phyloP scores from a whole-genome alignment of 768 basidiomycete genomes.

The Russula sp. region DNA sequence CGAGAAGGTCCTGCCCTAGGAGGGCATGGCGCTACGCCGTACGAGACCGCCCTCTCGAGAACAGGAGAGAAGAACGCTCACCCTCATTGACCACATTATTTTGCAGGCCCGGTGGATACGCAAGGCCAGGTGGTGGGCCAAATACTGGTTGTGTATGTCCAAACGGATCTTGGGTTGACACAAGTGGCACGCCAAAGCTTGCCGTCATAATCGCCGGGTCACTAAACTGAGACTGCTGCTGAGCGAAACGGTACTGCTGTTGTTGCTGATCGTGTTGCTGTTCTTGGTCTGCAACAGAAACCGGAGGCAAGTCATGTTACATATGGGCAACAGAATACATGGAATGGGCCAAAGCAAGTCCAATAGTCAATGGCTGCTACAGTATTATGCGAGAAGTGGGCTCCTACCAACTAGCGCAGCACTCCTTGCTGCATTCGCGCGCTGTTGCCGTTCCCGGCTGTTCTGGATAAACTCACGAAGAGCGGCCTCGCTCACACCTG shows the following conservation, averaged over 20 bases:
- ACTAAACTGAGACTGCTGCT: constrained; percentile 14
- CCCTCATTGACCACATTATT: constrained; percentile 23
- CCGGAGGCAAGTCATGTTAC: constrained; percentile 22
- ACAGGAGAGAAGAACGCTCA: constrained; percentile 8
- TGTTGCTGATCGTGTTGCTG: constrained; percentile 28
- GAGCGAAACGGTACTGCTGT: constrained; percentile 28
- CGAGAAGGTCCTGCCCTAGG: constrained; percentile 3
- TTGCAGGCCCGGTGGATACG: constrained; percentile 33
- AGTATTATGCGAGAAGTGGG: constrained; percentile 36
- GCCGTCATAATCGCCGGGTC: constrained; percentile 19
- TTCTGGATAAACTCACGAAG: constrained; percentile 69
- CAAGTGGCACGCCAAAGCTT: constrained; percentile 8
- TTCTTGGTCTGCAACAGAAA: constrained; percentile 29
- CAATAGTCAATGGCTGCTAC: constrained; percentile 26
- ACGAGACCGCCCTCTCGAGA: constrained; percentile 1
- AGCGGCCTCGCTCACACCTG: constrained; percentile 61
- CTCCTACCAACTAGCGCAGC: constrained; percentile 41
- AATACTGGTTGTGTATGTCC: constrained; percentile 10
- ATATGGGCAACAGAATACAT: constrained; percentile 24
- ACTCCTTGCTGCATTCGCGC: constrained; percentile 27
- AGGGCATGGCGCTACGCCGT: constrained; percentile 14
- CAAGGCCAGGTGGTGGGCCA: constrained; percentile 65
- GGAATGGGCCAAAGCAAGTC: constrained; percentile 7
- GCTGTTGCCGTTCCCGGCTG: constrained; percentile 50
- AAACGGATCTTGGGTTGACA: constrained; percentile 5